Evolutionary conservation across 148 eudicot species (phyloP), one percentile per base, ranked within the genome.

Genomic region (Cornus controversa): DNA sequence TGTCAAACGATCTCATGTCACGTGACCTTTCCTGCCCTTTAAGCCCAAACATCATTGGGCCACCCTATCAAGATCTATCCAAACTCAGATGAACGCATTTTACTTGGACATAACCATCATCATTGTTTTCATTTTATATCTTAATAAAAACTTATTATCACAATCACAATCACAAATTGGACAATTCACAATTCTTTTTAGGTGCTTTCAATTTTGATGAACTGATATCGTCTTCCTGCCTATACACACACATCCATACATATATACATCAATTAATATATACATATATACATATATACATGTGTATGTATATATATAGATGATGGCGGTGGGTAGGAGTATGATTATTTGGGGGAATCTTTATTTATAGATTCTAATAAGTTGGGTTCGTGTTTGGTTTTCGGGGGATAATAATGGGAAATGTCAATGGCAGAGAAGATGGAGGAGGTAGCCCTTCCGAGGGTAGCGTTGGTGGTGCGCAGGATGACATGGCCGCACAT

Each of bases 341-440:
- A n/a, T 60, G 24, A 22, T 60, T 60, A 22, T 60, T 60, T 60
- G 64, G 64, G 34, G 64, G 64, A 60, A 60, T 60, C 64, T 60
- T 60, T 20, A 60, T 20, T 14, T 60, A n/a, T 60, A 60, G 64
- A 60, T 20, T 60, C 64, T 20, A 60, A n/a, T 4, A 40, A 40
- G 45, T 40, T 40, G 0, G 25, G 18, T 25, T 25, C 25, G 0
- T 60, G 9, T 73, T 28, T 23, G 60, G 53, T 27, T 50, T 23
- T 20, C n/a, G 58, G 58, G 16, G 23, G 20, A 23, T n/a, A 60
- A 58, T 60, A 74, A 93, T 93, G 94, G 97, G 97, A 72, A 93
- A 93, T 84, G 93, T 85, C 20, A 93, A 85, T 79, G 97, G 90
- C 37, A 86, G 90, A 82, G 94, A 89, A 84, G 92, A 92, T 23